Percentiles rank a stretch among this genome's conserved stretches.
These are phyloP conservation scores for Dioszegia hungarica DNA, from an alignment of 768 basidiomycete species.

Conservation along the genomic window DNA sequence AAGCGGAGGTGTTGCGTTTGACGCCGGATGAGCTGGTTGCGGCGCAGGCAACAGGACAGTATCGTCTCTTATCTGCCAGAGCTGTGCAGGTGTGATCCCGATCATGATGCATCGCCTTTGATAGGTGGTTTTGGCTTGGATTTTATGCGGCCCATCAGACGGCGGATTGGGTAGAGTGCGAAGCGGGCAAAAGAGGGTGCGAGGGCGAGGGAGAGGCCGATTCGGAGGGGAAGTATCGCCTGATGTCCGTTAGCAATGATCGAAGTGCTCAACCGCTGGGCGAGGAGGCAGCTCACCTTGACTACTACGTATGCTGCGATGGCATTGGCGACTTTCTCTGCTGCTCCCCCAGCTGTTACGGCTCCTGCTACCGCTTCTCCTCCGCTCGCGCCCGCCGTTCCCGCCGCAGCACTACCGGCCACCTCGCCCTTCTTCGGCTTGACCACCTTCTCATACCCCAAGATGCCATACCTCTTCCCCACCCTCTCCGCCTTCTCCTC, in stretches of 20 bases:
- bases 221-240: conserved; percentile 69
- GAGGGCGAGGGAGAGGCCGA: conserved; percentile 67
- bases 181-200: conserved; percentile 67
- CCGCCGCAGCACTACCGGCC: too few relatives aligned
- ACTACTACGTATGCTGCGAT: conserved; percentile 73
- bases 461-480: conserved; percentile 71
- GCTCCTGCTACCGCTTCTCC: conserved; percentile 8
- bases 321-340: conserved; percentile 74
- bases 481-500: conserved; percentile 65
- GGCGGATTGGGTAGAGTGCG: conserved; percentile 61
- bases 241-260: too few relatives aligned
- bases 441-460: conserved; percentile 58
- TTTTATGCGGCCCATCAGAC: conserved; percentile 10
- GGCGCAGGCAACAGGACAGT: background rate
- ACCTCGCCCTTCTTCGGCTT: background rate
- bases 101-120: background rate
- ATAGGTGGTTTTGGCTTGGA: background rate
- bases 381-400: conserved; percentile 9
- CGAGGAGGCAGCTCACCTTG: conserved; percentile 56
- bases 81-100: background rate
- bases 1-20: background rate
- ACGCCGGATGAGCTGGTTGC: background rate
- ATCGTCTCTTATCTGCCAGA: background rate
- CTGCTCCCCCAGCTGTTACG: conserved; percentile 50
- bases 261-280: too few relatives aligned